Evolutionary conservation across 108 stramenopile species (phyloP), one percentile per base, ranked within the genome.

Genomic region (Skeletonema potamos): DNA sequence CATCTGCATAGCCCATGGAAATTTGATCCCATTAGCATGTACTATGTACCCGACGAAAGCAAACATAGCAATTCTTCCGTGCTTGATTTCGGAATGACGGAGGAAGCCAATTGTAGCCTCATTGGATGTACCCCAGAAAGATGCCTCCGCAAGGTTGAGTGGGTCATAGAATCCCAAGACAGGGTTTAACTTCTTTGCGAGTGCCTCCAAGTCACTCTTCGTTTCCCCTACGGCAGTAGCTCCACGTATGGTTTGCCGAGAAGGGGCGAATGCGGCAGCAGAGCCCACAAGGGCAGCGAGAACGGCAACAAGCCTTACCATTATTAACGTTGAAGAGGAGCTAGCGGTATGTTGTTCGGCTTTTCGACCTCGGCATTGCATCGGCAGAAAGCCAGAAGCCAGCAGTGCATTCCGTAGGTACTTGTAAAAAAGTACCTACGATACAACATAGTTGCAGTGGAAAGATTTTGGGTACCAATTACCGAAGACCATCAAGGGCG

Each of bases 1-100:
- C 41, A 81, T 32, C 32, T 83, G 81, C 68, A 83, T 70, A 51
- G 82, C 66, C 89, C 89, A 89, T 46, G 87, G 87, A 64, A 88
- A 84, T 41, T 87, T 83, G 69, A 87, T 73, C 67, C 86, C 86
- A 18, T 83, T 86, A 6, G 74, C 74, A 58, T 75, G 67, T 54
- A 69, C 74, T 27, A 72, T 82, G 86, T 90, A 90, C 64, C 89
- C 89, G 58, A 91, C 87, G 63, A 88, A 86, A 43, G 86, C 77
- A 59, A 76, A 68, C 81, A 84, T 82, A 51, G 81, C 81, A 64
- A 85, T 64, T 54, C 85, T 74, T n/a, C 85, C 85, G 48, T 85
- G 85, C 75, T 85, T 85, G 79, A 85, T 85, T 64, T 85, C 85
- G 24, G 80, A 62, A 39, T 86, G 85, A 54, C 83, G 76, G 27